Conservation (phyloP, 1,139 yeast species). For the Debaryomycetaceae sp. region DNA sequence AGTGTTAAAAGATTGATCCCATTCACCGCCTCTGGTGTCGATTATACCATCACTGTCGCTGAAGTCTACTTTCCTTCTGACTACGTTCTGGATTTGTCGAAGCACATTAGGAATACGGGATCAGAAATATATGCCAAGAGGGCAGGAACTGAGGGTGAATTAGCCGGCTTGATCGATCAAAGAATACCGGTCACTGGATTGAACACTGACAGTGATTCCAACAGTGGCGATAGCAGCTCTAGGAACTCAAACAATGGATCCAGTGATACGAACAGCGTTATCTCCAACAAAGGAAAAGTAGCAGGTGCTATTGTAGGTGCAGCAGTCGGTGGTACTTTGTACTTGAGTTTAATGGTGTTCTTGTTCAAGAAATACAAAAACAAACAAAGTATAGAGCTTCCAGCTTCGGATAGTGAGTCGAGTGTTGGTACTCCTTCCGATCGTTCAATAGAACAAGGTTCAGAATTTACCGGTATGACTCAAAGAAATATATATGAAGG, state of each 20-base stretch:
- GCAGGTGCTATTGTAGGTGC: conserved; percentile 66
- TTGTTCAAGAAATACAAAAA: conserved; percentile 39
- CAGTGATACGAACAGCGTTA: conserved; percentile 29
- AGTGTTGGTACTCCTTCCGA: conserved; percentile 26
- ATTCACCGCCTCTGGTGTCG: conserved; percentile 46
- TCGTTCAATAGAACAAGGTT: conserved; percentile 12
- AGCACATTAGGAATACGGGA: conserved; percentile 35
- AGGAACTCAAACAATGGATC: conserved; percentile 33
- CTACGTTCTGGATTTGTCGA: conserved; percentile 42
- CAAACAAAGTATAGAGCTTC: conserved; percentile 32
- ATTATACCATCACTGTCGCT: conserved; percentile 70
- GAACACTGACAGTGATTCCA: conserved; percentile 17
- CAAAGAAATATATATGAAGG: conserved; percentile 12
- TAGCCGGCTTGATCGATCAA: conserved; percentile 59
- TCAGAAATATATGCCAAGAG: conserved; percentile 53
- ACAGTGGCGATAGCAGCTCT: conserved; percentile 13
- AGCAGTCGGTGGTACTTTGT: conserved; percentile 60
- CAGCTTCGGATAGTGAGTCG: conserved; percentile 42
- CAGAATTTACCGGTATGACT: conserved; percentile 25
- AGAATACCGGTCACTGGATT: conserved; percentile 62
- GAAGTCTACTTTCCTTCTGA: conserved; percentile 67
- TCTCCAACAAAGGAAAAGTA: conserved; percentile 36
- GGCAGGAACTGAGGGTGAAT: conserved; percentile 39
- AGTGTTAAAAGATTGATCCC: conserved; percentile 64
- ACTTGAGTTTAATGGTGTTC: conserved; percentile 50